phyloP scores from a whole-genome alignment of 108 stramenopile genomes.

The Asterionellopsis glacialis region DNA sequence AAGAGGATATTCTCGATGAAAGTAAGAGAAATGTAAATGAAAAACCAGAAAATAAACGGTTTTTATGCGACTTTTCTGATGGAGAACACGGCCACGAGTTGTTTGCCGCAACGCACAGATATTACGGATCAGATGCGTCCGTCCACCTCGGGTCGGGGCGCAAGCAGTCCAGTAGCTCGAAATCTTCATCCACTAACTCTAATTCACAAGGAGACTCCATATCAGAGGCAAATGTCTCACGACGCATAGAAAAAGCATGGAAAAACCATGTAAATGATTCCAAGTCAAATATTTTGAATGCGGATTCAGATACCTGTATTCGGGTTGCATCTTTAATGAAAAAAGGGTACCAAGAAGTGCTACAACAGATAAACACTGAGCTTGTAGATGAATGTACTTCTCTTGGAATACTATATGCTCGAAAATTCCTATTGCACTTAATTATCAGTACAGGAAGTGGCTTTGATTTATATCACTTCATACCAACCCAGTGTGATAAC shows the following conservation, averaged over 20 bases:
- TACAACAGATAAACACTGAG: neutral
- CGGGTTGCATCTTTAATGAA: neutral
- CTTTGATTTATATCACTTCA: constrained; percentile 43
- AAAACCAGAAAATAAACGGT: constrained; percentile 24
- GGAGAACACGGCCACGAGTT: constrained; percentile 88
- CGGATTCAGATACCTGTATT: constrained; percentile 1
- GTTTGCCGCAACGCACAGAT: constrained; percentile 86
- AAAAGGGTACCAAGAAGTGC: neutral
- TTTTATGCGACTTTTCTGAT: constrained; percentile 82
- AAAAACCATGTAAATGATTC: too few species aligned
- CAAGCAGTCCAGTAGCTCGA: too few species aligned
- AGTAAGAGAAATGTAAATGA: neutral
- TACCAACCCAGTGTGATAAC: constrained; percentile 4
- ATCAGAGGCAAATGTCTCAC: constrained; percentile 6
- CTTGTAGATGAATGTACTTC: constrained; percentile 18
- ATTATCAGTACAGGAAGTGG: constrained; percentile 36
- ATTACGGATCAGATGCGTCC: constrained; percentile 86
- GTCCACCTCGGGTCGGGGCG: constrained; percentile 76
- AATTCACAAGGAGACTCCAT: constrained; percentile 15
- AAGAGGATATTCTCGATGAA: constrained; percentile 46
- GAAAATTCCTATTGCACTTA: constrained; percentile 63
- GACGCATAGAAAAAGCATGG: constrained; percentile 26
- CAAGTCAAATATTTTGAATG: neutral
- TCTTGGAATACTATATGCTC: constrained; percentile 47
- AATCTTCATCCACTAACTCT: constrained; percentile 9